These are phyloP conservation scores for Calonectria naviculata DNA, from an alignment of 2,329 filamentous ascomycete species.

Conservation along the genomic window DNA sequence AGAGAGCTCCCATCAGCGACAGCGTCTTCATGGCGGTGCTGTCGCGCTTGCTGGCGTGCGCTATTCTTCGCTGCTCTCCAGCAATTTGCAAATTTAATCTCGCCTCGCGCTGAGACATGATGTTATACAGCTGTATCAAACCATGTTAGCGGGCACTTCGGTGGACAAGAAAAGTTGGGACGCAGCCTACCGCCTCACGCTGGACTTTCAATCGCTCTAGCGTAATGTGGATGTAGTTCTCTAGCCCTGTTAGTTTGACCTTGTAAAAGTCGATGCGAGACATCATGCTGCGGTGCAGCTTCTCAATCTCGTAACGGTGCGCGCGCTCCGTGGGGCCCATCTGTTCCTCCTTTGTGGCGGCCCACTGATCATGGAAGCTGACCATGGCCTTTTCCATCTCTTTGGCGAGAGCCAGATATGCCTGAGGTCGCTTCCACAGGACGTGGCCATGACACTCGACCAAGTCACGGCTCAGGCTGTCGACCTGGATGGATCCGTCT, in stretches of 20 bases:
- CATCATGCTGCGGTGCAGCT: conserved; percentile 63
- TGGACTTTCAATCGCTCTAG: conserved; percentile 71
- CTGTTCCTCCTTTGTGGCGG: conserved; percentile 26
- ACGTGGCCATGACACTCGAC: conserved; percentile 73
- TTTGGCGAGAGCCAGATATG: conserved; percentile 64
- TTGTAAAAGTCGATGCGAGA: conserved; percentile 69
- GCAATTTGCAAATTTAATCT: conserved; percentile 73
- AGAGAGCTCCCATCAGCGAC: conserved; percentile 71
- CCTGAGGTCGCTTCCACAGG: conserved; percentile 71
- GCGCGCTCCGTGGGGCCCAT: conserved; percentile 39
- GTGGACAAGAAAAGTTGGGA: not conserved
- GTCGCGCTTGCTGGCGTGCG: conserved; percentile 70
- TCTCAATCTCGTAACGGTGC: conserved; percentile 50
- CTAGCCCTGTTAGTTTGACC: conserved; percentile 69
- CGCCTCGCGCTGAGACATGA: conserved; percentile 73
- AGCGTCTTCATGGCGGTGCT: conserved; percentile 75
- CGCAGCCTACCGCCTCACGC: conserved; percentile 64
- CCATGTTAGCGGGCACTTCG: not conserved
- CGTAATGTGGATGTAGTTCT: conserved; percentile 72
- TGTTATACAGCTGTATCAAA: conserved; percentile 67
- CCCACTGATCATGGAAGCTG: conserved; percentile 50
- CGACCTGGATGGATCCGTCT: conserved; percentile 64
- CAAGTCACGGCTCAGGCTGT: conserved; percentile 69
- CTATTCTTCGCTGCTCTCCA: conserved; percentile 68
- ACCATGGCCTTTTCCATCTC: conserved; percentile 62